Evolutionary conservation across 768 basidiomycete genomes (phyloP), one percentile per base, ranked within the genome.

Genomic region (Pholiota conissans): DNA sequence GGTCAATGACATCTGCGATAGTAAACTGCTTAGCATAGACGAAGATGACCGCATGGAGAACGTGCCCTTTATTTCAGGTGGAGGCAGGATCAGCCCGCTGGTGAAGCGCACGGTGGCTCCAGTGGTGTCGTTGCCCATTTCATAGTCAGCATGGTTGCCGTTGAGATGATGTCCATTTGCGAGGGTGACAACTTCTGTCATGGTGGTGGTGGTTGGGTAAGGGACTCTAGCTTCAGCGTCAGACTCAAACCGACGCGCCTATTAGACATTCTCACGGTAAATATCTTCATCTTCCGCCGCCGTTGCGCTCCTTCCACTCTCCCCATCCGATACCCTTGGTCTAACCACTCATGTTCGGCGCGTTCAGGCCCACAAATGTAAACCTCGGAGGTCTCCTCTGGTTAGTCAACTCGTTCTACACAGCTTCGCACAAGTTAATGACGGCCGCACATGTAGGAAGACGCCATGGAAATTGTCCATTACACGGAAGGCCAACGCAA

Each of bases 41-140:
- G 30, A 11, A 27, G 56, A 47, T 9, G 28, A 32, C 47, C 4
- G 27, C 14, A 29, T 28, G 30, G 27, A 73, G 75, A 30, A 76
- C 87, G 72, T 64, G 87, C 94, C 88, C 80, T 96, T 93, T 66
- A 98, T 95, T 71, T 96, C 95, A 34, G 93, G 94, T 1, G 96
- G 94, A 61, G 96, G 96, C 24, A 95, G 87, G 74, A 98, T 98
- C 66, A 98, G 84, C 46, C 94, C 94, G 56, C 82, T 88, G 20
- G 88, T 79, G 68, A 91, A 93, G 67, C 90, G 80, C 59, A 77
- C 61, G 30, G 69, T 35, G 20, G 63, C 66, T 3, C 57, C 67
- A 3, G 64, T 61, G 61, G 63, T 73, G 35, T 65, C 65, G 48
- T 65, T 65, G 42, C 78, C 75, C 69, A 77, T 78, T 27, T 77